Conservation (phyloP, 192 early-diverging fungal species). For the Backusella westeae region DNA sequence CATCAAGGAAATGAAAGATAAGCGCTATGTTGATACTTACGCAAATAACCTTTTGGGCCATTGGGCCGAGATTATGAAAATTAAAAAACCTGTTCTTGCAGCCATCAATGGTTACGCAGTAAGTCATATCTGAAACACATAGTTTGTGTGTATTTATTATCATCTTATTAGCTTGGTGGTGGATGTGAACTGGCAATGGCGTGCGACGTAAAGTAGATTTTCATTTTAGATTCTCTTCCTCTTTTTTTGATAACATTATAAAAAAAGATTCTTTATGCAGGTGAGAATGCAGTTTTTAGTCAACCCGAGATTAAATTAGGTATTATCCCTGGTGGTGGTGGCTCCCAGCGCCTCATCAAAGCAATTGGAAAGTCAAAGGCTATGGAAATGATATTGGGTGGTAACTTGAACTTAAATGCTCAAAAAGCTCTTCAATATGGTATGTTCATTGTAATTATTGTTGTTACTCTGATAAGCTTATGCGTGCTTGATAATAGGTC, state of each 20-base stretch:
- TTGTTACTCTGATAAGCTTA: no score
- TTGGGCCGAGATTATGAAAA: slow-evolving; percentile 87
- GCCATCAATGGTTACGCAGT: slow-evolving; percentile 97
- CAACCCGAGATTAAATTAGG: slow-evolving; percentile 99
- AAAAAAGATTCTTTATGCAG: slow-evolving; percentile 92
- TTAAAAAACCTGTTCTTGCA: slow-evolving; percentile 95
- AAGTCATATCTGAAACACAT: slow-evolving; percentile 23
- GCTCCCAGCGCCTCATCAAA: slow-evolving; percentile 80
- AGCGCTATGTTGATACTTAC: slow-evolving; percentile 85
- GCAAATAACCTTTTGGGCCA: slow-evolving; percentile 88
- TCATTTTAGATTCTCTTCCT: background rate
- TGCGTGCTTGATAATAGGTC: slow-evolving; percentile 25
- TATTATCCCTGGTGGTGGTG: slow-evolving; percentile 88
- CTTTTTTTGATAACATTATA: background rate
- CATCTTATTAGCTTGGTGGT: slow-evolving; percentile 74
- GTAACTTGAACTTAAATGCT: slow-evolving; percentile 77
- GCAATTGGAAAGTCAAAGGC: slow-evolving; percentile 97
- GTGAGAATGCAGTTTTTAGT: slow-evolving; percentile 84
- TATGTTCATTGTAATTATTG: background rate
- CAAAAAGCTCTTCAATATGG: slow-evolving; percentile 75
- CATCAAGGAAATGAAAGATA: slow-evolving; percentile 97
- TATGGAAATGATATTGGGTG: slow-evolving; percentile 94
- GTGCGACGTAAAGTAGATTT: slow-evolving; percentile 60
- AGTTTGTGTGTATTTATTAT: background rate
- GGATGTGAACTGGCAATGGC: slow-evolving; percentile 99